A percentile compares a stretch with the other conserved stretches of the same genome.
Evolutionary conservation across 768 basidiomycete genomes (phyloP).

Genomic region (Tulasnella sp.): DNA sequence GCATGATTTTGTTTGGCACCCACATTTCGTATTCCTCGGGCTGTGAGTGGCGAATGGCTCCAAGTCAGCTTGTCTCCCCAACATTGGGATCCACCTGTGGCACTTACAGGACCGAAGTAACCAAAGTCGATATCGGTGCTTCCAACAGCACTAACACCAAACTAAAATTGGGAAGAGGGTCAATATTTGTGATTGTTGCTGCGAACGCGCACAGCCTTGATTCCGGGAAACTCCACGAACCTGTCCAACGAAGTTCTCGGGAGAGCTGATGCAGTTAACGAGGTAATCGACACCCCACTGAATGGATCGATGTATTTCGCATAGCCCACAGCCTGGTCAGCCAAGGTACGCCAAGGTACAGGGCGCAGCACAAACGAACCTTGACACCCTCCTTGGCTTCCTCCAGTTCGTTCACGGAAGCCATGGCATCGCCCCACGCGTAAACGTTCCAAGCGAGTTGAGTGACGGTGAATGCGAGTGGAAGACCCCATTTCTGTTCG

Average conservation of each 20-base stretch:
- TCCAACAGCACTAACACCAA: conserved; percentile 11
- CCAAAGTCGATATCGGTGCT: conserved; percentile 13
- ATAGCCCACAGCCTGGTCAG: neutral
- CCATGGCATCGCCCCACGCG: conserved; percentile 11
- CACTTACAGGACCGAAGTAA: conserved; percentile 13
- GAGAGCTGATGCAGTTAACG: conserved; percentile 9
- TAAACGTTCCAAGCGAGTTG: conserved; percentile 14
- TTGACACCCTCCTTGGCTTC: conserved; percentile 15
- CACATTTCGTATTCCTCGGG: conserved; percentile 17
- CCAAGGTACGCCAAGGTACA: neutral
- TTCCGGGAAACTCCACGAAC: neutral
- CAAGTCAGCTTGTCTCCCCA: neutral
- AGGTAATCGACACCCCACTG: conserved; percentile 14
- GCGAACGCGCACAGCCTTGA: neutral
- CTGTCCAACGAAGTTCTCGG: conserved; percentile 17
- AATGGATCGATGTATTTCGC: neutral
- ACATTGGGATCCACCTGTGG: too few relatives aligned
- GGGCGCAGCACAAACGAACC: neutral
- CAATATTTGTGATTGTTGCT: too few relatives aligned
- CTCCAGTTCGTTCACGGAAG: conserved; percentile 3
- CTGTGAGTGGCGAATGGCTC: neutral
- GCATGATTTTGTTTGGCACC: neutral
- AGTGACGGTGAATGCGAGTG: conserved; percentile 8
- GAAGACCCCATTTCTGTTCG: conserved; percentile 14
- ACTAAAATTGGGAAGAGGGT: neutral